These are phyloP conservation scores for Stephania japonica DNA, from an alignment of 164 flowering plant species.

Conservation along the genomic window DNA sequence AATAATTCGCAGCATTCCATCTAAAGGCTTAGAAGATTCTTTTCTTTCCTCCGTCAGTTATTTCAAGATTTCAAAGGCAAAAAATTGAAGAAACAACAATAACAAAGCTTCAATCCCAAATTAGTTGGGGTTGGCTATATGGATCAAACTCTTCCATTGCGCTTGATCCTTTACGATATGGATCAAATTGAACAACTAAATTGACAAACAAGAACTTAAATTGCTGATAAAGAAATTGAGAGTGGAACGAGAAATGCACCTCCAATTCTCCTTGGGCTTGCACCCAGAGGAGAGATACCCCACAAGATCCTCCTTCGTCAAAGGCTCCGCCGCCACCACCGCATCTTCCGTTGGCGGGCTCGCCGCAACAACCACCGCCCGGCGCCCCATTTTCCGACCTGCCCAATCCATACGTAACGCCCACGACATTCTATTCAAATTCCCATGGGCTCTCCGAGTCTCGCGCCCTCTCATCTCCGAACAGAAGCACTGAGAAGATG, in stretches of 20 bases:
- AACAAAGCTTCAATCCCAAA: too few relatives aligned
- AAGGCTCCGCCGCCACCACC: constrained; percentile 67
- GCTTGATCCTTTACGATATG: too few relatives aligned
- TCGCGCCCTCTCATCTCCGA: constrained; percentile 19
- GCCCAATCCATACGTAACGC: constrained; percentile 15
- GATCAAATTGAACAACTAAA: too few relatives aligned
- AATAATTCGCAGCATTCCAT: too few relatives aligned
- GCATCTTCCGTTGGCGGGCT: constrained; percentile 96
- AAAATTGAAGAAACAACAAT: too few relatives aligned
- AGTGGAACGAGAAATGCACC: constrained; percentile 41
- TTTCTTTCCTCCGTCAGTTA: too few relatives aligned
- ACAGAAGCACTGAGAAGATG: constrained; percentile 21
- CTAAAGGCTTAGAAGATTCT: too few relatives aligned
- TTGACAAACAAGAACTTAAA: too few relatives aligned
- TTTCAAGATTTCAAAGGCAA: too few relatives aligned
- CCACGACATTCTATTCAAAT: constrained; percentile 13
- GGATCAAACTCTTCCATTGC: too few relatives aligned
- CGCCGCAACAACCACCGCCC: constrained; percentile 74
- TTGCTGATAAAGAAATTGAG: too few relatives aligned
- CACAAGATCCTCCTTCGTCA: constrained; percentile 90
- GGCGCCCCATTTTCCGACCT: constrained; percentile 27
- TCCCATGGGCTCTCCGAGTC: constrained; percentile 18
- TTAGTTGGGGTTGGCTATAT: too few relatives aligned
- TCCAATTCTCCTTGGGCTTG: constrained; percentile 94
- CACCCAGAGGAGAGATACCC: constrained; percentile 95